Percentiles rank a stretch among this genome's conserved stretches.
phyloP scores from a whole-genome alignment of 208 protist genomes.

The Leishmania lainsoni region DNA sequence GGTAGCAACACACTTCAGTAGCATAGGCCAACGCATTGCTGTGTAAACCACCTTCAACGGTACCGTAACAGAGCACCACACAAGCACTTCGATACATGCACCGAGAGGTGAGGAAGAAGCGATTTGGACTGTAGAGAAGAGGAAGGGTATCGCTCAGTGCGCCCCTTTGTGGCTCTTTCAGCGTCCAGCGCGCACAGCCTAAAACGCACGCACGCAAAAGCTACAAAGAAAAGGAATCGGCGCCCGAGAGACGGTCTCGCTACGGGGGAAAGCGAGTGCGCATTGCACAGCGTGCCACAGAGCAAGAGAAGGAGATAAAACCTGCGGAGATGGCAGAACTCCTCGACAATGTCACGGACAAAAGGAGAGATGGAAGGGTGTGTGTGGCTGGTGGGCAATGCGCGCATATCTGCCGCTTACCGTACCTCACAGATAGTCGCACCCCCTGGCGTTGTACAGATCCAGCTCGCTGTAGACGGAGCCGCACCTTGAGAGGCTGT shows the following conservation, averaged over 20 bases:
- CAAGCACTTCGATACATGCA: not conserved
- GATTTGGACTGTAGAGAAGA: not conserved
- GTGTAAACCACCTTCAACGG: not conserved
- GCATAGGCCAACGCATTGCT: not conserved
- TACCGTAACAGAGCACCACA: not conserved
- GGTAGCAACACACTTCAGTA: not conserved
- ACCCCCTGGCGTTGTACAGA: slow-evolving; percentile 41
- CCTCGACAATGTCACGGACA: not conserved
- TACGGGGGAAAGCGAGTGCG: not conserved
- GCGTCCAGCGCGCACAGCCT: not conserved
- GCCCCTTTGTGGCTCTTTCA: not conserved
- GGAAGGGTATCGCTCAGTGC: not conserved
- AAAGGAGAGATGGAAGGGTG: not conserved
- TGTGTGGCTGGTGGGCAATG: not conserved
- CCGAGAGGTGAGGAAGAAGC: not conserved
- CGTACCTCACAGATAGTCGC: slow-evolving; percentile 14
- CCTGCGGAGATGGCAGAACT: not conserved
- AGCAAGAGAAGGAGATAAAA: not conserved
- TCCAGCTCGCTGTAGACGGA: slow-evolving; percentile 63
- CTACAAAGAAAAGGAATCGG: not conserved
- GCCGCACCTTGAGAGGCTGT: slow-evolving; percentile 35
- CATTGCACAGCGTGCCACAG: not conserved
- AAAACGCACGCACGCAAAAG: not conserved
- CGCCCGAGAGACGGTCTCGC: not conserved
- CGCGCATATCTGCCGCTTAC: not conserved